Percentiles rank a stretch among this genome's conserved stretches.
These are phyloP conservation scores for Aphanomyces stellatus DNA, from an alignment of 352 stramenopile genomes.

Conservation along the genomic window DNA sequence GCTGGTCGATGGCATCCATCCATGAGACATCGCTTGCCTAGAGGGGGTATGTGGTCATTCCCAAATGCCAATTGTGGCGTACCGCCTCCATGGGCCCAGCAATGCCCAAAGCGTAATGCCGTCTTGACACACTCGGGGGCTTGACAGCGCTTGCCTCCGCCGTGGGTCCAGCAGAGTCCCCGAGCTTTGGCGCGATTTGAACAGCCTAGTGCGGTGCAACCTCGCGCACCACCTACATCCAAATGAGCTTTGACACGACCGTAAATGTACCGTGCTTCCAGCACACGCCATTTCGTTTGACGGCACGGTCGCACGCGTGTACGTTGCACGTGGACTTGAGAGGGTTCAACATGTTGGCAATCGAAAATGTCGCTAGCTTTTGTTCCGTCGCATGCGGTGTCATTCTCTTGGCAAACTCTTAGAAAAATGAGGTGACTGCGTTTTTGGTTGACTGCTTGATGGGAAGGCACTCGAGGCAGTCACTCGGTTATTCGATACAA, in stretches of 20 bases:
- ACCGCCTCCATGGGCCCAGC: slow-evolving; percentile 75
- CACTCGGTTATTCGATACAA: no score
- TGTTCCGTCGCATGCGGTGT: no score
- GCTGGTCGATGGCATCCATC: slow-evolving; percentile 40
- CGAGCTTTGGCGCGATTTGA: slow-evolving; percentile 71
- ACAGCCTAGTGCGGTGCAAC: slow-evolving; percentile 51
- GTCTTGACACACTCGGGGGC: slow-evolving; percentile 55
- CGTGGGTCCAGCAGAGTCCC: slow-evolving; percentile 72
- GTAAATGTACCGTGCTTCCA: background rate
- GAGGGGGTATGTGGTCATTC: background rate
- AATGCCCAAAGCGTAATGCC: slow-evolving; percentile 61
- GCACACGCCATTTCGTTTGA: background rate
- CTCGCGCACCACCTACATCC: slow-evolving; percentile 48
- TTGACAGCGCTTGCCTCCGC: slow-evolving; percentile 55
- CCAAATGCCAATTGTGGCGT: slow-evolving; percentile 1
- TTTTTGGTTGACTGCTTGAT: no score
- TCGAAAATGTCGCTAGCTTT: no score
- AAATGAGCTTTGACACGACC: background rate
- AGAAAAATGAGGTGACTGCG: no score
- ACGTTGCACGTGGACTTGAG: no score
- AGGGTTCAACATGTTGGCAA: no score
- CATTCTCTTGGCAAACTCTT: no score
- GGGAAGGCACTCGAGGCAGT: no score
- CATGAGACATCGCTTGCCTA: slow-evolving; percentile 42
- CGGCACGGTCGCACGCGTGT: background rate